Evolutionary conservation across 2,329 filamentous ascomycete species (phyloP).

Genomic region (Xylaria digitata): DNA sequence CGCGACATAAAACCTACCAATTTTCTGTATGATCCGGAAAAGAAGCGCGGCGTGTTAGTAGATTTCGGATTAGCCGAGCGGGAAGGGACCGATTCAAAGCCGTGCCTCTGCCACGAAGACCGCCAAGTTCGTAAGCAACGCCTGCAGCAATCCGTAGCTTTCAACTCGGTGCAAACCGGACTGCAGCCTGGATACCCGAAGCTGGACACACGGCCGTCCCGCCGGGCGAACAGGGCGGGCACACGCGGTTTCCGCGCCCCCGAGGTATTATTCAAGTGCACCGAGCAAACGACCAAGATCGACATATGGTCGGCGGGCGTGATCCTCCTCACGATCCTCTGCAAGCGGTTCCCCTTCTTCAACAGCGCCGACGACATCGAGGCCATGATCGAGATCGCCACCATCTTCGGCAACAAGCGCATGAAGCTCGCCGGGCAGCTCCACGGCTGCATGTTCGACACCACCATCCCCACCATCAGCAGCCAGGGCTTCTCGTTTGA

Average conservation of each 20-base stretch:
- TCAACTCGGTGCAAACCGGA: constrained; percentile 62
- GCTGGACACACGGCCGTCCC: constrained; percentile 85
- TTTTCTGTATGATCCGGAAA: constrained; percentile 88
- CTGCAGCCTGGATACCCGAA: constrained; percentile 82
- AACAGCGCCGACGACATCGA: constrained; percentile 99
- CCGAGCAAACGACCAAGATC: constrained; percentile 90
- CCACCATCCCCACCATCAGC: constrained; percentile 89
- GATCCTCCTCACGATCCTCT: constrained; percentile 95
- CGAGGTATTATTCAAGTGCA: constrained; percentile 97
- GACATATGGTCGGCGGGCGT: constrained; percentile 98
- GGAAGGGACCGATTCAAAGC: constrained; percentile 79
- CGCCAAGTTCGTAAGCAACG: constrained; percentile 70
- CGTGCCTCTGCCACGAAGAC: constrained; percentile 82
- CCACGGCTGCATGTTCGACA: constrained; percentile 93
- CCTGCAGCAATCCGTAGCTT: constrained; percentile 65
- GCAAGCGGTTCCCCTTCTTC: constrained; percentile 95
- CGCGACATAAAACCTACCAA: constrained; percentile 98
- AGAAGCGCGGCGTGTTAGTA: constrained; percentile 89
- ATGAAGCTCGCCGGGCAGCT: constrained; percentile 87
- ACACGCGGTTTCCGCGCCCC: constrained; percentile 96
- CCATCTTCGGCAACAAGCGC: constrained; percentile 85
- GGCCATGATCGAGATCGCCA: constrained; percentile 96
- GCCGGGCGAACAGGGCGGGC: constrained; percentile 92
- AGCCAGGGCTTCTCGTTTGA: constrained; percentile 87
- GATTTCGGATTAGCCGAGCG: constrained; percentile 97